Evolutionary conservation across 1,284 basidiomycete species (phyloP).

Genomic region (Trichosporon sp.): DNA sequence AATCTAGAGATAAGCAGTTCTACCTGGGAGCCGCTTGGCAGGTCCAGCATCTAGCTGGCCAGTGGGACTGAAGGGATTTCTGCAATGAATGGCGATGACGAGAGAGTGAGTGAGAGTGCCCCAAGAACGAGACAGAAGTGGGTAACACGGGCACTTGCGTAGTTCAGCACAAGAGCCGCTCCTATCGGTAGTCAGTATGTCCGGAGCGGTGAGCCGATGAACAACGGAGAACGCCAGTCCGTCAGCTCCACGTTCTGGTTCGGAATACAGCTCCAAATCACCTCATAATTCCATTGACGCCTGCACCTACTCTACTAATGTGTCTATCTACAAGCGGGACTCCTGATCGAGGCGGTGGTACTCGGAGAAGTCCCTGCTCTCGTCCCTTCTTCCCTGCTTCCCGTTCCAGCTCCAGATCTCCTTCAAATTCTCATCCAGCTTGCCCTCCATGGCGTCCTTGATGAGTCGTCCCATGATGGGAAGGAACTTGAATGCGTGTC

Average conservation of each 20-base stretch:
- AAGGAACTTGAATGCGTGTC: constrained; percentile 50
- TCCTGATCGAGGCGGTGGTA: neutral
- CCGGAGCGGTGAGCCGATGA: too few relatives aligned
- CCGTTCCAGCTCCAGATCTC: constrained; percentile 24
- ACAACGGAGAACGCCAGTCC: too few relatives aligned
- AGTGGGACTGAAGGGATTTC: neutral
- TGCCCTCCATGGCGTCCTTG: constrained; percentile 22
- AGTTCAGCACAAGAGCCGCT: too few relatives aligned
- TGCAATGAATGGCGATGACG: too few relatives aligned
- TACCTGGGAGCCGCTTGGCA: neutral
- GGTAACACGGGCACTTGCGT: too few relatives aligned
- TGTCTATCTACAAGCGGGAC: neutral
- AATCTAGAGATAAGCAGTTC: neutral
- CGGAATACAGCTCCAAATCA: too few relatives aligned
- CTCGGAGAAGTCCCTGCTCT: neutral
- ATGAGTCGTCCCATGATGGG: constrained; percentile 33
- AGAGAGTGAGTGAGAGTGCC: too few relatives aligned
- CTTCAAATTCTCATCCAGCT: constrained; percentile 20
- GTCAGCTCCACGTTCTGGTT: too few relatives aligned
- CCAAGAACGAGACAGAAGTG: too few relatives aligned
- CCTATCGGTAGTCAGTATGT: too few relatives aligned
- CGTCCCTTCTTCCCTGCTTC: neutral
- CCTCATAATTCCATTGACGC: neutral
- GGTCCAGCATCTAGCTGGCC: neutral
- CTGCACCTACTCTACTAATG: neutral